Evolutionary conservation across 169 alveolate species (phyloP), one percentile per base, ranked within the genome.

Genomic region (Cyclospora cayetanensis): DNA sequence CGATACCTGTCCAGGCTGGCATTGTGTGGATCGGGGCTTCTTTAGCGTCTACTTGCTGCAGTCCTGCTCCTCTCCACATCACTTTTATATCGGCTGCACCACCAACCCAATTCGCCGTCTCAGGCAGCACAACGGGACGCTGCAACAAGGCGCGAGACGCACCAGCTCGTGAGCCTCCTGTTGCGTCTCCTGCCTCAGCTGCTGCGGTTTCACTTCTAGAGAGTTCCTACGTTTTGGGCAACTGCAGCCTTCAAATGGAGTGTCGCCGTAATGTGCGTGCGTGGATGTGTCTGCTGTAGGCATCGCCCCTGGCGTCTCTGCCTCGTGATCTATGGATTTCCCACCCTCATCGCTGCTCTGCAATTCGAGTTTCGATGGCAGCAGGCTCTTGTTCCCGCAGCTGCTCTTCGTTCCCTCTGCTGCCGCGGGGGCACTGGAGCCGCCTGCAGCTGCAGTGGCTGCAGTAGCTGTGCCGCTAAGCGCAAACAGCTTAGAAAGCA

Each of bases 331-430:
- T 66, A 39, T 41, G 91, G 91, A 18, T 85, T 85, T 18, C 91
- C 91, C 27, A 29, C 83, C 15, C 29, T 37, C 9, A 74, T 85
- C 18, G 68, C 52, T 0, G 91, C 91, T 12, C 84, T 85, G 27
- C 91, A 85, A 29, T 85, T 85, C 55, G 91, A 85, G 60, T 85
- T 70, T 31, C 83, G 91, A 20, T 85, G 91, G 91, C 91, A 85
- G 84, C 91, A 72, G n/a, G 74, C 91, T 25, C 86, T 76, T 12
- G 86, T 76, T 25, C 86, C 86, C 7, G 86, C 86, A 42, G 86
- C 86, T 27, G 86, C 86, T 0, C 55, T 43, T 22, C 86, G 86
- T 34, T 18, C 86, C 9, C 55, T 76, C 43, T 76, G 86, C 86
- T 76, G 86, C 86, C 25, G 86, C 68, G 68, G 86, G 18, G 42